phyloP scores from a whole-genome alignment of 768 basidiomycete species.

The Heimioporus sp. region DNA sequence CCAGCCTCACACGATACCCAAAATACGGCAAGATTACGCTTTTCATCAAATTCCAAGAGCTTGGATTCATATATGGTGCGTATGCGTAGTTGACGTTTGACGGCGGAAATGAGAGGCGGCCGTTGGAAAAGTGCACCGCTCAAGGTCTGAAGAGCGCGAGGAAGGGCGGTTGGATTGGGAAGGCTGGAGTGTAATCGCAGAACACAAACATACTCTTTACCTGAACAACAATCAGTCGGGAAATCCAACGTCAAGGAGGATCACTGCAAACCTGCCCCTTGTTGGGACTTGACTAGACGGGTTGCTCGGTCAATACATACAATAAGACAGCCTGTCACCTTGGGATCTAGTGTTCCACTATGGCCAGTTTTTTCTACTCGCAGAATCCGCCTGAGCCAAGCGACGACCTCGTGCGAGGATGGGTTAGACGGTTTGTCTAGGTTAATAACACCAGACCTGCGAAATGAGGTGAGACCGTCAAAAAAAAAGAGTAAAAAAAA shows the following conservation, averaged over 20 bases:
- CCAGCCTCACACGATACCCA: constrained; percentile 99
- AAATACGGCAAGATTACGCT: constrained; percentile 94
- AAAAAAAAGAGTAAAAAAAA: not conserved
- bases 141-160: constrained; percentile 92
- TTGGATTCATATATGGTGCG: constrained; percentile 97
- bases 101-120: constrained; percentile 97
- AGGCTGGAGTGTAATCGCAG: constrained; percentile 87
- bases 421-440: constrained; percentile 99
- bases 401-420: constrained; percentile 98
- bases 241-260: not conserved
- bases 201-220: constrained; percentile 98
- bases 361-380: constrained; percentile 98
- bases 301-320: constrained; percentile 99
- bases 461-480: constrained; percentile 1
- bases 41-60: constrained; percentile 94
- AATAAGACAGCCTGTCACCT: constrained; percentile 98
- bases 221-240: constrained; percentile 35
- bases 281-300: constrained; percentile 95
- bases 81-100: constrained; percentile 96
- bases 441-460: constrained; percentile 98
- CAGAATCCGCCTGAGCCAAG: constrained; percentile 96
- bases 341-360: constrained; percentile 97
- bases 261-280: constrained; percentile 80
- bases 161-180: constrained; percentile 78
- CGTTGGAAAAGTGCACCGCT: constrained; percentile 99